Percentiles rank a stretch among this genome's conserved stretches.
Conservation (phyloP, 1,284 basidiomycete species). For the Phaffia rhodozyma region DNA sequence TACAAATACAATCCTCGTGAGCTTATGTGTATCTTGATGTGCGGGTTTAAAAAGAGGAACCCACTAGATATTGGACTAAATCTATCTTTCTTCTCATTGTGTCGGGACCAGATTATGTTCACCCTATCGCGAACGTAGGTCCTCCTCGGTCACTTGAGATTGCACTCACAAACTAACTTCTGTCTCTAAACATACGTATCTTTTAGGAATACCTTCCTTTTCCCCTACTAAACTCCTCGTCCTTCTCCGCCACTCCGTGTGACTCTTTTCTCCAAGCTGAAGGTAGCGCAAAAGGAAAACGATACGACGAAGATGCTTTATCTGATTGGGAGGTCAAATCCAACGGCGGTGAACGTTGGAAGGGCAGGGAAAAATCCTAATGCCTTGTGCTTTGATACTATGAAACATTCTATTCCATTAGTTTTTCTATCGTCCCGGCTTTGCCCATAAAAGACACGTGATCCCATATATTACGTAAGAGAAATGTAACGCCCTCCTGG, state of each 20-base stretch:
- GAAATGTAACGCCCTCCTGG: neutral
- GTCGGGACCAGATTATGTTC: neutral
- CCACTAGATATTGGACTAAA: too few species aligned
- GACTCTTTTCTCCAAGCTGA: neutral
- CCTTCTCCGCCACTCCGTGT: neutral
- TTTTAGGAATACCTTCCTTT: neutral
- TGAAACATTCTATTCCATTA: too few species aligned
- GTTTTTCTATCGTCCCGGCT: too few species aligned
- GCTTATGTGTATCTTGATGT: too few species aligned
- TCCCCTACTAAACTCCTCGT: neutral
- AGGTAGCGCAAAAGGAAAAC: neutral
- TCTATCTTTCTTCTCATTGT: too few species aligned
- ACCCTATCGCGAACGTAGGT: constrained; percentile 3
- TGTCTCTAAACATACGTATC: neutral
- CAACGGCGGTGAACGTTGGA: neutral
- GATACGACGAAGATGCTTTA: neutral
- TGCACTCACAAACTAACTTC: neutral
- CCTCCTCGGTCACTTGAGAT: neutral
- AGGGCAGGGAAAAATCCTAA: neutral
- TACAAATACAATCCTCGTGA: constrained; percentile 64
- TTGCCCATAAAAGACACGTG: neutral
- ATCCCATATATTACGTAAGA: constrained; percentile 5
- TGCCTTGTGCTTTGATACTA: too few species aligned
- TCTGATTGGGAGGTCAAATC: neutral
- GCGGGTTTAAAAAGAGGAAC: too few species aligned